Conservation (phyloP, 2,329 filamentous ascomycete genomes). For the Rasamsonia emersonii region DNA sequence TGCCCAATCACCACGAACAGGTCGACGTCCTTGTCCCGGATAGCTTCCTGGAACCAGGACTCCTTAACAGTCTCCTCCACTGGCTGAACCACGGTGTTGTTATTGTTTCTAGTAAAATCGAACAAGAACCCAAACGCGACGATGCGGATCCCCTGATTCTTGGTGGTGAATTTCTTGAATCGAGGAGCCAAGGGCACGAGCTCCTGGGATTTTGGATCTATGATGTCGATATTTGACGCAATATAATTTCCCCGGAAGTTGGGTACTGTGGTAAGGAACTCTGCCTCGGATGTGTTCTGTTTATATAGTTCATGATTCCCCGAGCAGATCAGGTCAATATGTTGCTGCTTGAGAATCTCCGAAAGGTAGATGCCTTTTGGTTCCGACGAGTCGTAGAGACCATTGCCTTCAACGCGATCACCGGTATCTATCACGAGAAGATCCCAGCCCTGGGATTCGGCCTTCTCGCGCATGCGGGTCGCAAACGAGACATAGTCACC, state of each 20-base stretch:
- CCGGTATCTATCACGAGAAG: slow-evolving; percentile 92
- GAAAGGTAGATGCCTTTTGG: slow-evolving; percentile 86
- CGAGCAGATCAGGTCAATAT: slow-evolving; percentile 73
- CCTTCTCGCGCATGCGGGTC: slow-evolving; percentile 67
- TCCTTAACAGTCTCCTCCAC: slow-evolving; percentile 75
- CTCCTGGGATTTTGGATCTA: slow-evolving; percentile 62
- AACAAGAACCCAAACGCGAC: slow-evolving; percentile 92
- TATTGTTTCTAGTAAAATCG: slow-evolving; percentile 81
- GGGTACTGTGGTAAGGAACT: slow-evolving; percentile 71
- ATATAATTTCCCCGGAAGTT: slow-evolving; percentile 75
- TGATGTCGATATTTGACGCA: slow-evolving; percentile 87
- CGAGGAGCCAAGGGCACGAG: slow-evolving; percentile 68
- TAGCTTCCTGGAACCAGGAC: slow-evolving; percentile 79
- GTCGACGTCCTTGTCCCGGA: slow-evolving; percentile 70
- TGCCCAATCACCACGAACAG: slow-evolving; percentile 82
- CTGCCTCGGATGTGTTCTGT: slow-evolving; percentile 64
- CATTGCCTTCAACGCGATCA: slow-evolving; percentile 88
- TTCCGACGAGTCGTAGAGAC: slow-evolving; percentile 79
- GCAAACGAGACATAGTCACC: slow-evolving; percentile 95
- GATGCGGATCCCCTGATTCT: slow-evolving; percentile 75
- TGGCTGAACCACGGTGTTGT: slow-evolving; percentile 76
- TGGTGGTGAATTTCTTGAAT: slow-evolving; percentile 84
- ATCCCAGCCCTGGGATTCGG: slow-evolving; percentile 70
- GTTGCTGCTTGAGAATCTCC: slow-evolving; percentile 74
- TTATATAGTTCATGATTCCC: slow-evolving; percentile 97